Evolutionary conservation across 2,329 filamentous ascomycete species (phyloP).

Genomic region (Dendryphion nanum): DNA sequence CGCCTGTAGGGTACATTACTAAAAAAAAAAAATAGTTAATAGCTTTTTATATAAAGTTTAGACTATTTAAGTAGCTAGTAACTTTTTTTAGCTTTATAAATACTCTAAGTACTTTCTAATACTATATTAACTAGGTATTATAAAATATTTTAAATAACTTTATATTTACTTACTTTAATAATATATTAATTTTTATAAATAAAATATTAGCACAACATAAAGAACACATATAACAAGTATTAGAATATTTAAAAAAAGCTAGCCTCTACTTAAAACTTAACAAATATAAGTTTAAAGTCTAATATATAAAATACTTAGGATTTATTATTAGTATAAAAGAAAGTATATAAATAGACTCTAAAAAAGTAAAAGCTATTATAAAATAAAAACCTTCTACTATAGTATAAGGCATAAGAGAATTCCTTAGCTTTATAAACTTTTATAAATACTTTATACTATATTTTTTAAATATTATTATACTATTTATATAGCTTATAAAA

Average conservation of each 20-base stretch:
- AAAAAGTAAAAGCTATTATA: constrained; percentile 7
- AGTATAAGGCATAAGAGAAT: constrained; percentile 1
- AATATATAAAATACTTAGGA: constrained; percentile 25
- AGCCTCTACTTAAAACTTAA: constrained; percentile 9
- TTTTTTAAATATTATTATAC: background rate
- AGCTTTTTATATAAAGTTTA: constrained; percentile 32
- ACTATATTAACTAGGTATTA: constrained; percentile 24
- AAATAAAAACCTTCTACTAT: constrained; percentile 4
- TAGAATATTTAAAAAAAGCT: constrained; percentile 3
- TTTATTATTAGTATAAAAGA: constrained; percentile 17
- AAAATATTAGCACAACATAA: background rate
- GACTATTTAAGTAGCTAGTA: constrained; percentile 36
- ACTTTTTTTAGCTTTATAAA: constrained; percentile 16
- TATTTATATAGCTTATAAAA: background rate
- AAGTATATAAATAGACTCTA: constrained; percentile 17
- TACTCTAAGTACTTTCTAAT: constrained; percentile 13
- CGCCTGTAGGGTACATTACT: too few relatives aligned
- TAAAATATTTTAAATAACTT: constrained; percentile 16
- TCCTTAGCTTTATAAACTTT: background rate
- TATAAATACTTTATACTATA: background rate
- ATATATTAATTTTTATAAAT: constrained; percentile 20
- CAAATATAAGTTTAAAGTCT: constrained; percentile 27
- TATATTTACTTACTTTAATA: constrained; percentile 16
- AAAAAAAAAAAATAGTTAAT: constrained; percentile 25
- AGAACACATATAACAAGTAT: constrained; percentile 4